phyloP scores from a whole-genome alignment of 2,329 filamentous ascomycete genomes.

The Aureobasidium sp. region DNA sequence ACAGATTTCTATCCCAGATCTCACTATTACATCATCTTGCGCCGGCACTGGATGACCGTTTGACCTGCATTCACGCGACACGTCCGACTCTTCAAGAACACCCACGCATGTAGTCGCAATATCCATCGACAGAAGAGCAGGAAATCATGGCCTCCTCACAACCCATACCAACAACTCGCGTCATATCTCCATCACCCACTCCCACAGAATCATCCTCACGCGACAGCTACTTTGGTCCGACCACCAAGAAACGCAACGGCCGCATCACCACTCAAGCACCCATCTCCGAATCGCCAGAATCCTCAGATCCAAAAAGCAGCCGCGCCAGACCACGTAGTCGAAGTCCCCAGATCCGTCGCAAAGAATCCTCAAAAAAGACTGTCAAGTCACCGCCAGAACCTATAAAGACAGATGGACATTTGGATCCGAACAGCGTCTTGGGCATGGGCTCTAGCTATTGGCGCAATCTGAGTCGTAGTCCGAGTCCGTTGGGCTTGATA shows the following conservation, averaged over 20 bases:
- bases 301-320: slow-evolving; percentile 42
- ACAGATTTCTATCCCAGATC: too few species aligned
- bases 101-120: background rate
- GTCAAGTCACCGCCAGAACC: slow-evolving; percentile 20
- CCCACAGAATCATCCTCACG: slow-evolving; percentile 48
- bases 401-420: slow-evolving; percentile 49
- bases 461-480: slow-evolving; percentile 83
- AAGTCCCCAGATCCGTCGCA: slow-evolving; percentile 47
- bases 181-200: slow-evolving; percentile 82
- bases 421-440: slow-evolving; percentile 52
- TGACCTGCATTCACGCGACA: background rate
- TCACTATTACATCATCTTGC: slow-evolving; percentile 4
- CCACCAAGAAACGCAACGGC: slow-evolving; percentile 47
- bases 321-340: slow-evolving; percentile 63
- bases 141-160: slow-evolving; percentile 39
- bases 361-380: slow-evolving; percentile 30
- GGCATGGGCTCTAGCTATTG: slow-evolving; percentile 70
- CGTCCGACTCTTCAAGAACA: background rate
- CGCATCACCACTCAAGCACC: slow-evolving; percentile 50
- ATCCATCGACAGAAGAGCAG: background rate
- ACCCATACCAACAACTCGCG: slow-evolving; percentile 65
- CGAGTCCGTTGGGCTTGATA: slow-evolving; percentile 86
- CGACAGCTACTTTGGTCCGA: slow-evolving; percentile 58
- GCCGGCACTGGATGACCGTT: background rate
- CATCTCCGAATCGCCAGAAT: slow-evolving; percentile 45